Evolutionary conservation across 768 basidiomycete genomes (phyloP).

Genomic region (Coprinellus micaceus): DNA sequence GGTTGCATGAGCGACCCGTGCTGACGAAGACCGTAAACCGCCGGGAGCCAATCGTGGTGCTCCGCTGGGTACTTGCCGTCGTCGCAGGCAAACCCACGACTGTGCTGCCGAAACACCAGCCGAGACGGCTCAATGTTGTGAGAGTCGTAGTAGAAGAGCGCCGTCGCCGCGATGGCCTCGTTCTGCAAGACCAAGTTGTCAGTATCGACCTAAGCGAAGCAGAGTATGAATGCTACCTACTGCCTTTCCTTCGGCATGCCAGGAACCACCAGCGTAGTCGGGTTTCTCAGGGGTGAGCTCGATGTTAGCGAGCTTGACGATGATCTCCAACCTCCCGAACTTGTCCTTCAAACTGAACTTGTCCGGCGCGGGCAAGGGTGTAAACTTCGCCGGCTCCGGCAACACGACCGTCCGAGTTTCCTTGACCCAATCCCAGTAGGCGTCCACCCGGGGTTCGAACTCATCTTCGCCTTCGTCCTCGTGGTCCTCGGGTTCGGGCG

Average conservation of each 20-base stretch:
- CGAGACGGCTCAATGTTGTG: constrained; percentile 23
- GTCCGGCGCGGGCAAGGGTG: background rate
- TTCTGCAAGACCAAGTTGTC: constrained; percentile 21
- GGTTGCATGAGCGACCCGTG: constrained; percentile 17
- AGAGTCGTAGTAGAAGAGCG: constrained; percentile 25
- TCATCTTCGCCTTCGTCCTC: background rate
- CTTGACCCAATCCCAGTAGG: background rate
- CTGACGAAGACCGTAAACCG: constrained; percentile 16
- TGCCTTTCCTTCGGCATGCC: constrained; percentile 18
- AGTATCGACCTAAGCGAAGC: background rate
- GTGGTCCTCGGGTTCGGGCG: too few species aligned
- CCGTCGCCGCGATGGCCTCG: constrained; percentile 24
- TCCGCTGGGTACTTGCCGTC: constrained; percentile 3
- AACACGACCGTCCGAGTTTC: background rate
- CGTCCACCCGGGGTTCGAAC: background rate
- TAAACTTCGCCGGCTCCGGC: background rate
- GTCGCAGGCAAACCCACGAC: constrained; percentile 12
- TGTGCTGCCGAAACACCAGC: constrained; percentile 16
- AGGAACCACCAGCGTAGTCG: constrained; percentile 14
- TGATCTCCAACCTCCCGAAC: constrained; percentile 15
- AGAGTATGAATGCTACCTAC: constrained; percentile 5
- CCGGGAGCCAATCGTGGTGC: constrained; percentile 18
- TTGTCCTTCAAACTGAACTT: constrained; percentile 11
- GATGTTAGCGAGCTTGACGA: constrained; percentile 21
- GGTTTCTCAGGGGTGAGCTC: constrained; percentile 19